phyloP scores from a whole-genome alignment of 345 rosid genomes.

The Cardamine occulta region DNA sequence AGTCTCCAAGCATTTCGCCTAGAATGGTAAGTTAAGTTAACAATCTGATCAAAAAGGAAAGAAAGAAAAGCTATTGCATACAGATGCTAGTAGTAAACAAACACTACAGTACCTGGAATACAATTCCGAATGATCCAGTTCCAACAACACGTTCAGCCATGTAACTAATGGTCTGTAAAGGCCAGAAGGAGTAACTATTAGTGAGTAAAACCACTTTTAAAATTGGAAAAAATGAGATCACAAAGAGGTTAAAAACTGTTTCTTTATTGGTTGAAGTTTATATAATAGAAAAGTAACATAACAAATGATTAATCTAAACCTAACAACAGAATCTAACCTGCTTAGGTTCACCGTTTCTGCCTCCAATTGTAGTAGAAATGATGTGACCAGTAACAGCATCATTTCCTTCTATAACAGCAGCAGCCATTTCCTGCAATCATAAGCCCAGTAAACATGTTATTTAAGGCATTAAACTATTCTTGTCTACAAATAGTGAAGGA shows the following conservation, averaged over 20 bases:
- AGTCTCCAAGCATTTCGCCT: constrained; percentile 92
- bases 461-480: constrained; percentile 11
- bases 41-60: neutral
- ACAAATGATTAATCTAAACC: neutral
- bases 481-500: neutral
- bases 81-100: neutral
- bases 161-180: constrained; percentile 74
- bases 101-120: constrained; percentile 62
- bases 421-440: constrained; percentile 62
- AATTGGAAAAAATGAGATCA: neutral
- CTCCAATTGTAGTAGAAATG: constrained; percentile 80
- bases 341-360: constrained; percentile 86
- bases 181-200: constrained; percentile 13
- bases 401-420: constrained; percentile 60
- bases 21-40: constrained; percentile 31
- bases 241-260: neutral
- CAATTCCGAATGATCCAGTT: constrained; percentile 81
- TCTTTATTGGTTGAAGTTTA: neutral
- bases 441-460: neutral
- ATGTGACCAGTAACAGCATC: constrained; percentile 74
- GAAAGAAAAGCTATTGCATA: neutral
- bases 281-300: neutral
- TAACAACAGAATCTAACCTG: constrained; percentile 47
- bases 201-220: constrained; percentile 23
- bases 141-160: constrained; percentile 90